Percentiles rank a stretch among this genome's conserved stretches.
Conservation (phyloP, 1,284 basidiomycete species). For the Earliella scabrosa region DNA sequence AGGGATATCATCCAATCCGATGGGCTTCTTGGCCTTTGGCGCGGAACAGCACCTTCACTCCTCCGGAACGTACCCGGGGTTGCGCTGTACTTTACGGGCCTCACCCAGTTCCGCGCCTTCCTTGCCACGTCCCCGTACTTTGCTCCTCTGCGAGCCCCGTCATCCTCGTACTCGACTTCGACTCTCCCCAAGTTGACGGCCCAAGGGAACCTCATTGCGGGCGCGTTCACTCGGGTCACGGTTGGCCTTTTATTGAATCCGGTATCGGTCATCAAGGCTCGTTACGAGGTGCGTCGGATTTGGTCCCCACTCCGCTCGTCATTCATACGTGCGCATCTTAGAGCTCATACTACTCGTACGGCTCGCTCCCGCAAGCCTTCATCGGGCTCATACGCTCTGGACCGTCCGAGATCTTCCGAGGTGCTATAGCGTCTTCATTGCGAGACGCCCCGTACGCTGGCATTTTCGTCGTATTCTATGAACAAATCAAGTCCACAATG, state of each 20-base stretch:
- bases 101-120: slow-evolving; percentile 76
- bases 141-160: slow-evolving; percentile 40
- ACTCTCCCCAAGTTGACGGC: slow-evolving; percentile 79
- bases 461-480: slow-evolving; percentile 91
- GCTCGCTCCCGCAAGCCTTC: slow-evolving; percentile 61
- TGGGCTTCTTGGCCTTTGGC: slow-evolving; percentile 79
- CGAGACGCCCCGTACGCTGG: slow-evolving; percentile 97
- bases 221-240: slow-evolving; percentile 82
- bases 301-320: neutral
- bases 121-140: slow-evolving; percentile 75
- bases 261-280: slow-evolving; percentile 92
- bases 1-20: slow-evolving; percentile 63
- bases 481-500: slow-evolving; percentile 77
- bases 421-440: slow-evolving; percentile 88
- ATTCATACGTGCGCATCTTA: slow-evolving; percentile 36
- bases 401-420: slow-evolving; percentile 84
- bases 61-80: slow-evolving; percentile 91
- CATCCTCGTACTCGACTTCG: slow-evolving; percentile 42
- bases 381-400: slow-evolving; percentile 73
- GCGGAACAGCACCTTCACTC: slow-evolving; percentile 85
- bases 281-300: slow-evolving; percentile 78
- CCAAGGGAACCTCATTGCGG: slow-evolving; percentile 88
- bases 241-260: slow-evolving; percentile 94
- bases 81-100: slow-evolving; percentile 88
- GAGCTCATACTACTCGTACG: slow-evolving; percentile 84